Evolutionary conservation across 331 rosid species (phyloP).

Genomic region (Malus hybrid): DNA sequence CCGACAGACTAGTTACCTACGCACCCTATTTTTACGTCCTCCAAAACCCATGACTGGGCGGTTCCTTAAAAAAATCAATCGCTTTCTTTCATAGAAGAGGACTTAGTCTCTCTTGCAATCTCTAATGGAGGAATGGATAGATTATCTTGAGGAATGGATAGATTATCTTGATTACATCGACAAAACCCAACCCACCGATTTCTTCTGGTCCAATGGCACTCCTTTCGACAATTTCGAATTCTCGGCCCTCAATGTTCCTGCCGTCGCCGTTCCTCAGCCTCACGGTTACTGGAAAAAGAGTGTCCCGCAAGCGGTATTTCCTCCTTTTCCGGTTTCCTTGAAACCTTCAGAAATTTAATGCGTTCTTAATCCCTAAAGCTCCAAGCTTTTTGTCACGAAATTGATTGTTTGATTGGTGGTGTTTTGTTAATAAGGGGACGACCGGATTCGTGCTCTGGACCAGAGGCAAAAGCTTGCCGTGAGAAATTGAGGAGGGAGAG

Average conservation of each 20-base stretch:
- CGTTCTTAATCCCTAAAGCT: neutral
- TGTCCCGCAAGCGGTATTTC: constrained; percentile 51
- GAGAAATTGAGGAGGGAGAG: constrained; percentile 57
- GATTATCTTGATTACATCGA: constrained; percentile 13
- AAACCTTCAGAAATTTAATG: neutral
- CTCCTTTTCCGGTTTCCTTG: neutral
- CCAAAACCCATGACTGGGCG: too few relatives aligned
- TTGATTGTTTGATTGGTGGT: too few relatives aligned
- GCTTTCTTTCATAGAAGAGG: neutral
- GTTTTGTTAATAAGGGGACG: constrained; percentile 38
- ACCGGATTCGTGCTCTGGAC: constrained; percentile 35
- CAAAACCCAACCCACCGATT: constrained; percentile 38
- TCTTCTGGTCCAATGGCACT: constrained; percentile 48
- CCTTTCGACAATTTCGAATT: constrained; percentile 26
- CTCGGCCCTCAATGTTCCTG: constrained; percentile 15
- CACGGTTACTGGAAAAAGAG: constrained; percentile 23
- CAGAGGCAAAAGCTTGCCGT: constrained; percentile 66
- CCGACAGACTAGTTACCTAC: too few relatives aligned
- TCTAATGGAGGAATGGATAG: neutral
- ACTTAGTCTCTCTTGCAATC: neutral
- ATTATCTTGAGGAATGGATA: neutral
- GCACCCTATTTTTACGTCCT: too few relatives aligned
- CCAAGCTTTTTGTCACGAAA: neutral
- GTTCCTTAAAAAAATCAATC: too few relatives aligned
- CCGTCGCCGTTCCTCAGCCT: neutral